These are phyloP conservation scores for Sporothrix variecibatus DNA, from an alignment of 2,329 filamentous ascomycete genomes.

Conservation along the genomic window DNA sequence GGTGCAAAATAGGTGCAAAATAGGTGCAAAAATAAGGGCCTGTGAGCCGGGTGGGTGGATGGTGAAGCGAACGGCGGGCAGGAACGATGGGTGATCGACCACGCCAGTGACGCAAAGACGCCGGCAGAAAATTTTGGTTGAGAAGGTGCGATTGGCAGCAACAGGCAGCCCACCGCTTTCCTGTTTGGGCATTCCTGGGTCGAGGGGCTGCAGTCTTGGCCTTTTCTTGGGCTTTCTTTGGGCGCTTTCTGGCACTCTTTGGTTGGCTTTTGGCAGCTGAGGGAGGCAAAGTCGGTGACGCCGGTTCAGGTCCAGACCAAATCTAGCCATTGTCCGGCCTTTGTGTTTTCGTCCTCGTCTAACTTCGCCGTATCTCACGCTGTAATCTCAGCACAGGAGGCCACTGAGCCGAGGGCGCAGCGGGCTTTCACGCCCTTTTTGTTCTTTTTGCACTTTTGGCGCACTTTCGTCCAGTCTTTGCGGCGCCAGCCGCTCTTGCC, in stretches of 20 bases:
- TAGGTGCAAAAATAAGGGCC: not conserved
- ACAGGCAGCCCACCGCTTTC: not conserved
- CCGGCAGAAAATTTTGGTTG: slow-evolving; percentile 21
- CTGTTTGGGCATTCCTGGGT: not conserved
- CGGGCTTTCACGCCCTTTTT: not conserved
- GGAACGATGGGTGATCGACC: not conserved
- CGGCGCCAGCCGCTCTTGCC: not conserved
- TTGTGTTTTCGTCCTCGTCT: not conserved
- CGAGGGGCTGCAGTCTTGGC: not conserved
- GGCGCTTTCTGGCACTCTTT: not conserved
- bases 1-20: not conserved
- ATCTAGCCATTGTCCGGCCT: not conserved
- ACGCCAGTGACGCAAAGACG: slow-evolving; percentile 8
- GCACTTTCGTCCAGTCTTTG: not conserved
- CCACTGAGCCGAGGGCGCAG: not conserved
- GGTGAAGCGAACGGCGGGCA: not conserved
- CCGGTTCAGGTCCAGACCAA: slow-evolving; percentile 1
- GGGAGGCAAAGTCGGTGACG: slow-evolving; percentile 17
- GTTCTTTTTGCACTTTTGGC: no score
- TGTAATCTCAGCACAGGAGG: not conserved
- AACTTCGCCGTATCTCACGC: slow-evolving; percentile 11
- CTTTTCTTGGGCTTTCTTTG: not conserved
- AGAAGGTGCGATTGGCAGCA: not conserved
- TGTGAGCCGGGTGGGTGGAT: slow-evolving; percentile 11
- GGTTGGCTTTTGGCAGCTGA: slow-evolving; percentile 2